phyloP scores from a whole-genome alignment of 805 yeast species.

The Ogataea haglerorum region DNA sequence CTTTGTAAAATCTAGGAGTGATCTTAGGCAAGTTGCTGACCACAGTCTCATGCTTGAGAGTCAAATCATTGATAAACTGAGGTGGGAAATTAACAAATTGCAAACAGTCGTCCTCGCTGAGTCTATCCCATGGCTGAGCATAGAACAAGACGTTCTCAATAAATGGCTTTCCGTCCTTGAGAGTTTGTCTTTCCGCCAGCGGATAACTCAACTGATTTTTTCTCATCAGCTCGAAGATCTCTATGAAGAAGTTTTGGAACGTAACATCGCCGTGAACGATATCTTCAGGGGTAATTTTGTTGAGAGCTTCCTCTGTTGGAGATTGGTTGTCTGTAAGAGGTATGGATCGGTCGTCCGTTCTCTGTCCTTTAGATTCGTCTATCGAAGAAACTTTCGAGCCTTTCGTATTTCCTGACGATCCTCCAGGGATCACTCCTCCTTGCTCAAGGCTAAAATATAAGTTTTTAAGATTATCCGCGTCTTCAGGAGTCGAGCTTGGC shows the following conservation, averaged over 20 bases:
- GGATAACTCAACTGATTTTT: constrained; percentile 32
- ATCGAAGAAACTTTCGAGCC: constrained; percentile 19
- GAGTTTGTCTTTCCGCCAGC: constrained; percentile 27
- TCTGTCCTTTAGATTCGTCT: constrained; percentile 24
- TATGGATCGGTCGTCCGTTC: constrained; percentile 28
- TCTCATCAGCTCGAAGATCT: constrained; percentile 29
- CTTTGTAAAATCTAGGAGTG: constrained; percentile 30
- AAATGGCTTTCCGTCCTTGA: constrained; percentile 33
- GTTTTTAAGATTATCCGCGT: constrained; percentile 23
- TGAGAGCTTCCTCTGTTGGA: constrained; percentile 28
- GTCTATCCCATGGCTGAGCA: constrained; percentile 26
- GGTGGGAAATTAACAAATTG: constrained; percentile 29
- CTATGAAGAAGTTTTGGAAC: constrained; percentile 32
- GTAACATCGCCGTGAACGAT: constrained; percentile 32
- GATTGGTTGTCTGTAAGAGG: constrained; percentile 26
- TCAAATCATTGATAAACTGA: constrained; percentile 32
- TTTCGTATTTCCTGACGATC: constrained; percentile 30
- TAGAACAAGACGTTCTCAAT: constrained; percentile 31
- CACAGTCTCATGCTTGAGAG: constrained; percentile 31
- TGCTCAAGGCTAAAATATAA: constrained; percentile 23
- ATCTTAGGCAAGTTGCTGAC: constrained; percentile 28
- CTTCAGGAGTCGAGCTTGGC: constrained; percentile 15
- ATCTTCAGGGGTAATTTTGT: constrained; percentile 27
- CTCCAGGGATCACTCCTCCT: constrained; percentile 22
- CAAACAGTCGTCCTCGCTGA: constrained; percentile 28